These are phyloP conservation scores for Cenococcum geophilum DNA, from an alignment of 495 filamentous ascomycete genomes.

Conservation along the genomic window DNA sequence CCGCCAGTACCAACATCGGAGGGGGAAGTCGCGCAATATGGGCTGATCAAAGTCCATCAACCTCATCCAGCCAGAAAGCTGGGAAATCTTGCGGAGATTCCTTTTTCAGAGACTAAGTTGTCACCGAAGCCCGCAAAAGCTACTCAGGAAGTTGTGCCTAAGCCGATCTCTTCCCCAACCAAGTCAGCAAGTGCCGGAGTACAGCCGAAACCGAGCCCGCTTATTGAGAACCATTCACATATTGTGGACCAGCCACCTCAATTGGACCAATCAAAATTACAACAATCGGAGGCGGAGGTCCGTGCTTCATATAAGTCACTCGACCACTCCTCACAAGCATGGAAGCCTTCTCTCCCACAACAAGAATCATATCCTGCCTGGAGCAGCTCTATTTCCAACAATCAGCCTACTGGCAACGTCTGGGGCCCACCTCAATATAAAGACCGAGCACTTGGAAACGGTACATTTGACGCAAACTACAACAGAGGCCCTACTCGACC, in stretches of 20 bases:
- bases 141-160: conserved; percentile 10
- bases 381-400: not conserved
- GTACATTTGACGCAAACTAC: conserved; percentile 37
- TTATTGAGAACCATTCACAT: conserved; percentile 4
- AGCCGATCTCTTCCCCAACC: conserved; percentile 22
- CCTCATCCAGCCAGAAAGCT: conserved; percentile 30
- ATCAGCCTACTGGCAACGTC: conserved; percentile 29
- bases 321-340: not conserved
- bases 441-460: conserved; percentile 38
- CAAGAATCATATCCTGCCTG: conserved; percentile 14
- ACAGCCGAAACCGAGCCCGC: conserved; percentile 12
- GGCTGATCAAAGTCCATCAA: conserved; percentile 37
- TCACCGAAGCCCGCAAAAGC: conserved; percentile 7
- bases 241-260: conserved; percentile 8
- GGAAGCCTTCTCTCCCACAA: conserved; percentile 3
- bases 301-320: not conserved
- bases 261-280: conserved; percentile 14
- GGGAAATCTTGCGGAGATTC: not conserved
- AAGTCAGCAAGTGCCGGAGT: conserved; percentile 22
- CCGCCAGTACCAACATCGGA: conserved; percentile 30
- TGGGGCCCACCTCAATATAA: conserved; percentile 36
- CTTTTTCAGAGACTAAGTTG: not conserved
- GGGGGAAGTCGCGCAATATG: conserved; percentile 33
- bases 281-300: conserved; percentile 12
- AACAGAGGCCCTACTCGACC: conserved; percentile 22